Evolutionary conservation across 2,329 filamentous ascomycete species (phyloP).

Genomic region (Epicoccum sorghinum): DNA sequence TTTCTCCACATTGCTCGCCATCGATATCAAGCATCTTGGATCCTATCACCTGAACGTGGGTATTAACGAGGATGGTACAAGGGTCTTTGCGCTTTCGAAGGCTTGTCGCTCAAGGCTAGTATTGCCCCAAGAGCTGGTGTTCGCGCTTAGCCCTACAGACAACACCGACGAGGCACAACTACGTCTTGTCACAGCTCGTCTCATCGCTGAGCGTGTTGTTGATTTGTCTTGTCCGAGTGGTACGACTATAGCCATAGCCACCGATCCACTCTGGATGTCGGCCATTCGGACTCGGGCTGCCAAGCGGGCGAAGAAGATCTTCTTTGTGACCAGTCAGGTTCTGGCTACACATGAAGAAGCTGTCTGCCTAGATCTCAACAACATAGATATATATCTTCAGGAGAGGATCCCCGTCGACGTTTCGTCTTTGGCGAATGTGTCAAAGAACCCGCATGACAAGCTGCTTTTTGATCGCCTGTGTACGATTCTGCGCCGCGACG

Average conservation of each 20-base stretch:
- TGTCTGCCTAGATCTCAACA: conserved; percentile 7
- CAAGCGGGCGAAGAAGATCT: background rate
- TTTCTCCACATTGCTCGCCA: background rate
- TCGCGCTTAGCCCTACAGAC: background rate
- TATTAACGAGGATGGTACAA: background rate
- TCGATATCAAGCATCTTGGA: background rate
- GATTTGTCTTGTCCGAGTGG: background rate
- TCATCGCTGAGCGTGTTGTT: conserved; percentile 12
- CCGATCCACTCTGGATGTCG: conserved; percentile 13
- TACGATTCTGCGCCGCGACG: background rate
- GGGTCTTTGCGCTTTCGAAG: background rate
- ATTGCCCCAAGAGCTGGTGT: background rate
- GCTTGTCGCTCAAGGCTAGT: background rate
- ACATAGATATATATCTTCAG: conserved; percentile 6
- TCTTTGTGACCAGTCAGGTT: conserved; percentile 11
- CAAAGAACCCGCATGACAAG: conserved; percentile 7
- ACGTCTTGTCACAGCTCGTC: background rate
- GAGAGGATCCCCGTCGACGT: conserved; percentile 3
- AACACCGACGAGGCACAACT: background rate
- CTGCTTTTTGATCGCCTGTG: conserved; percentile 9
- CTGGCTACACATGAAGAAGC: background rate
- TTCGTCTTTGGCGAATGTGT: conserved; percentile 13
- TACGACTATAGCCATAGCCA: conserved; percentile 5
- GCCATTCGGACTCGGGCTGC: conserved; percentile 4
- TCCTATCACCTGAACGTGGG: background rate